Evolutionary conservation across 1,284 basidiomycete species (phyloP), one percentile per base, ranked within the genome.

Genomic region (Takashimella tepidaria): DNA sequence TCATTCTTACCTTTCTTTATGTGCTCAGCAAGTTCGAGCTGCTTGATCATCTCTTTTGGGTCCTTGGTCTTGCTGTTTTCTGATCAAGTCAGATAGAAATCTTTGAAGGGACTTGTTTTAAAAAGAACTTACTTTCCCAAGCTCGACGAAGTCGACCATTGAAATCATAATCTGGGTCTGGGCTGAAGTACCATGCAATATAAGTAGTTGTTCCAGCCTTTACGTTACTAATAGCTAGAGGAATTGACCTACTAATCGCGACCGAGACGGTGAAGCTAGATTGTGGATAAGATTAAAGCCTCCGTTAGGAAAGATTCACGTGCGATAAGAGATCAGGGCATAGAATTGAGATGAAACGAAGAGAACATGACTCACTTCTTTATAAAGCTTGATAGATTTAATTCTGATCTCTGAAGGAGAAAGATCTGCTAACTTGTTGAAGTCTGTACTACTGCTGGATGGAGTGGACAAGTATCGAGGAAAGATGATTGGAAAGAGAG

Each of bases 1-100:
- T n/a, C n/a, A n/a, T n/a, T n/a, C 83, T 58, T 61, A 89, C 90
- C 90, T 68, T 89, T 89, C 75, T 87, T 89, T 70, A 93, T 91
- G 65, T 89, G 91, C 72, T 91, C 88, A 8, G 84, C 88, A 40
- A 92, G 77, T 53, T 82, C 83, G 48, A 92, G 77, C 2, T 89
- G 88, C 58, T 82, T 84, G 74, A 90, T 86, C 52, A 92, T 86
- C 59, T 88, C 84, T 41, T 81, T 80, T 37, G 81, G 80, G 67
- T 89, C 83, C 10, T 80, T 84, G 54, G 89, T 75, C 61, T 81
- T 72, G 56, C 81, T 80, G 68, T 92, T 89, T 72, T 87, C 89
- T 92, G 67, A 16, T 8, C 2, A 20, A 13, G 40, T 8, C 16
- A 25, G 20, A 19, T n/a, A n/a, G n/a, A n/a, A n/a, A n/a, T n/a